phyloP scores from a whole-genome alignment of 441 rosid genomes.

The Corymbia calophylla region DNA sequence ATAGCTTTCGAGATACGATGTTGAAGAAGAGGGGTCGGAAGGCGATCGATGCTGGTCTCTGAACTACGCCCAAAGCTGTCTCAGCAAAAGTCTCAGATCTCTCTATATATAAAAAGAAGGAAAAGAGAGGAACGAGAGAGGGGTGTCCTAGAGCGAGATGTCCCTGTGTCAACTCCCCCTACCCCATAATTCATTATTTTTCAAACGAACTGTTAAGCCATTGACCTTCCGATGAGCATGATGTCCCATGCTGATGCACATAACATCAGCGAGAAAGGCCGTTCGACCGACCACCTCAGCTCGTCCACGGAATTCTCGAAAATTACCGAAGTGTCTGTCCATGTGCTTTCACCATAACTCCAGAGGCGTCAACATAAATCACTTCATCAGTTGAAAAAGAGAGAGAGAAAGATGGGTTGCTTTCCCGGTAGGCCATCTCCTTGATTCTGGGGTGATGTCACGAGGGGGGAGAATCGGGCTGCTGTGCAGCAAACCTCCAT shows the following conservation, averaged over 20 bases:
- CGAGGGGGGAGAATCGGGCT: neutral
- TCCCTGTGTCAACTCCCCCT: neutral
- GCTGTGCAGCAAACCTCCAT: neutral
- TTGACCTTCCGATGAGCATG: neutral
- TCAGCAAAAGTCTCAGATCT: neutral
- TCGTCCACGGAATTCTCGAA: neutral
- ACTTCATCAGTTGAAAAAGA: neutral
- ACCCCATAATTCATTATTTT: neutral
- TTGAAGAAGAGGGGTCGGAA: neutral
- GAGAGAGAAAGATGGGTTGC: neutral
- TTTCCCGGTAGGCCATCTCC: neutral
- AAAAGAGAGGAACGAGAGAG: neutral
- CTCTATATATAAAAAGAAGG: neutral
- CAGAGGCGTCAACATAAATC: neutral
- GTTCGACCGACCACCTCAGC: neutral
- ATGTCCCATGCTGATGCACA: neutral
- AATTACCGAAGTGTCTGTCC: neutral
- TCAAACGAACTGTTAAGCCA: neutral
- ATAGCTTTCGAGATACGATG: neutral
- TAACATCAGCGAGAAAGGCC: neutral
- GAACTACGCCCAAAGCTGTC: neutral
- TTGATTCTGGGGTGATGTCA: neutral
- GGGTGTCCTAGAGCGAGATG: neutral
- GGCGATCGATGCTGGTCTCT: neutral
- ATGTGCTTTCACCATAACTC: neutral